These are phyloP conservation scores for Vitis hybrid DNA, from an alignment of 177 flowering plant genomes.

Conservation along the genomic window DNA sequence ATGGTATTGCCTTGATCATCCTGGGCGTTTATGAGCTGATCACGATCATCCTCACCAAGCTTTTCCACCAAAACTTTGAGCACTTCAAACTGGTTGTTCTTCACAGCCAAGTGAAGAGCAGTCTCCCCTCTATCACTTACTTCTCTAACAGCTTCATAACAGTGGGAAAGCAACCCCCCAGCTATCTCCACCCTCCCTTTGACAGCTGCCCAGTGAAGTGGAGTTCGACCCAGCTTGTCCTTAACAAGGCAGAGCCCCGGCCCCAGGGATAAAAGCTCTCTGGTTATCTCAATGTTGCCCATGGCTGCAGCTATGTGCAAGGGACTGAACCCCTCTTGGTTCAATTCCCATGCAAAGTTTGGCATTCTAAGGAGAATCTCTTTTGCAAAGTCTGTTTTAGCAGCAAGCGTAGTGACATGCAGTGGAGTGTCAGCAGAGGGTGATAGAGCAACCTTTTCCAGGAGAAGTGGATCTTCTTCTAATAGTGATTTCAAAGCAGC, in stretches of 20 bases:
- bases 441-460: background rate
- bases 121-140: background rate
- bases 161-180: background rate
- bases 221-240: slow-evolving; percentile 1
- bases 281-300: background rate
- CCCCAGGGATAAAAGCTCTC: background rate
- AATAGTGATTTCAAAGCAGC: background rate
- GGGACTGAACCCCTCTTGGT: background rate
- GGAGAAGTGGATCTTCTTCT: background rate
- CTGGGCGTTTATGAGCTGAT: background rate
- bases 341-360: background rate
- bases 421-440: background rate
- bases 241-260: background rate
- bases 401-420: background rate
- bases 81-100: slow-evolving; percentile 5
- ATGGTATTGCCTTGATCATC: slow-evolving; percentile 2
- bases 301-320: background rate
- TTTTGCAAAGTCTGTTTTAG: background rate
- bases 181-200: background rate
- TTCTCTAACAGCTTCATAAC: background rate
- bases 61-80: background rate
- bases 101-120: slow-evolving; percentile 7
- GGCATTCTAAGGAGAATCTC: background rate
- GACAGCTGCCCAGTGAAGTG: slow-evolving; percentile 5
- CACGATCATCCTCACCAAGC: background rate